Evolutionary conservation across 2,329 filamentous ascomycete species (phyloP), one percentile per base, ranked within the genome.

Genomic region (Ceratocystis papillata): DNA sequence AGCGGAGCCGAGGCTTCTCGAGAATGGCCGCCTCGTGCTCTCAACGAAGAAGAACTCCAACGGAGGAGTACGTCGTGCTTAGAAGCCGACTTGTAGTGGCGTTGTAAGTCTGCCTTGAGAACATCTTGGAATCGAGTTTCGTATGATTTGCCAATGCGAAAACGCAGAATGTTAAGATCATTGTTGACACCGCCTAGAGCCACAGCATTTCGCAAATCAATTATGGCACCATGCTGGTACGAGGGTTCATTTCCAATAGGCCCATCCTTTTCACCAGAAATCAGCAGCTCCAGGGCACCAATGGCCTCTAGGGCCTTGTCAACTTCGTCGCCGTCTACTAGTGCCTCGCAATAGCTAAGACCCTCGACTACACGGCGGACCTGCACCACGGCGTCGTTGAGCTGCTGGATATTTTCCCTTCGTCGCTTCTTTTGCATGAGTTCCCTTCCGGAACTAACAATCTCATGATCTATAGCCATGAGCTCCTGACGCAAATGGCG

Each of bases 101-200:
- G 80, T 63, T 89, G 84, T 50, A 97, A 76, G 74, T 99, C 94
- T 2, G 80, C 81, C 37, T 97, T 80, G 20, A 99, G 79, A 33
- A 89, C 83, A 67, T 86, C 83, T 37, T 94, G 79, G 71, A 97
- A 96, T 57, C 87, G 86, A 1, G 82, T 78, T 73, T 97, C 92
- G 72, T 92, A 97, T 0, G 87, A 89, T 74, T 88, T 91, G 25
- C 94, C 94, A 67, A 96, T 90, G 2, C 90, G 86, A 69, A 85
- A 83, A 67, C 90, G 86, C 61, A 99, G 77, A 44, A 86, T 83
- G 60, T 84, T 81, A 50, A 99, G 80, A 68, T 96, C 92, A 55
- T 86, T 82, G 63, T 85, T 87, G 37, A 95, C 83, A 3, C 83
- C 83, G 2, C 62, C 37, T 5, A 67, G 25, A 3, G 66, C 66